A percentile compares a stretch with the other conserved stretches of the same genome.
Conservation (phyloP, 2,329 filamentous ascomycete genomes). For the Penicillium sp. region DNA sequence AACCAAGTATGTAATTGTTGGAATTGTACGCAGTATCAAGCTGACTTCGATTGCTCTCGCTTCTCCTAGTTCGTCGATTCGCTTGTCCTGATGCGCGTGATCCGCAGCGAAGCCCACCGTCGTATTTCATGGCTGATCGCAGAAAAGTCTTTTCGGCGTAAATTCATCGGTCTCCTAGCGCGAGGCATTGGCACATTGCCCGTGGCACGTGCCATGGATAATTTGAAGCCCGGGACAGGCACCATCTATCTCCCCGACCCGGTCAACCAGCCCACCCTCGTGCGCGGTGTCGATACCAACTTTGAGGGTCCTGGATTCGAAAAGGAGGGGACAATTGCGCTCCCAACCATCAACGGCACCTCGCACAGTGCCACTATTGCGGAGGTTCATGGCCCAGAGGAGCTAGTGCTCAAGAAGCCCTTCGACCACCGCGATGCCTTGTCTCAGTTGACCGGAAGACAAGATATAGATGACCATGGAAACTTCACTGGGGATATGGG, state of each 20-base stretch:
- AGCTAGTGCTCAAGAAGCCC: conserved; percentile 78
- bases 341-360: conserved; percentile 76
- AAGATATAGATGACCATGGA: conserved; percentile 63
- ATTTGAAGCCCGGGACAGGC: conserved; percentile 71
- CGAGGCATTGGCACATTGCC: conserved; percentile 81
- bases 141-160: conserved; percentile 86
- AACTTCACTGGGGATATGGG: conserved; percentile 54
- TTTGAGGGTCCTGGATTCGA: conserved; percentile 69
- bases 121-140: conserved; percentile 90
- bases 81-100: conserved; percentile 82
- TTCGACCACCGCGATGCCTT: conserved; percentile 73
- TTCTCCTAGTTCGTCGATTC: conserved; percentile 78
- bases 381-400: conserved; percentile 71
- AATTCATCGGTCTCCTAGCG: conserved; percentile 82
- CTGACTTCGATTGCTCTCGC: conserved; percentile 7
- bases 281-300: conserved; percentile 73
- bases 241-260: conserved; percentile 86
- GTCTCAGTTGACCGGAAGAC: conserved; percentile 73
- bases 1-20: conserved; percentile 63
- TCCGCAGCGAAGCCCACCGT: conserved; percentile 78
- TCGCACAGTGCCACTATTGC: conserved; percentile 78
- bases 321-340: conserved; percentile 74
- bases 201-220: conserved; percentile 87
- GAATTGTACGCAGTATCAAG: background rate
- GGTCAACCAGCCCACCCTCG: conserved; percentile 70